These are phyloP conservation scores for Yamadazyma diddensiae DNA, from an alignment of 1,139 yeast species.

Conservation along the genomic window DNA sequence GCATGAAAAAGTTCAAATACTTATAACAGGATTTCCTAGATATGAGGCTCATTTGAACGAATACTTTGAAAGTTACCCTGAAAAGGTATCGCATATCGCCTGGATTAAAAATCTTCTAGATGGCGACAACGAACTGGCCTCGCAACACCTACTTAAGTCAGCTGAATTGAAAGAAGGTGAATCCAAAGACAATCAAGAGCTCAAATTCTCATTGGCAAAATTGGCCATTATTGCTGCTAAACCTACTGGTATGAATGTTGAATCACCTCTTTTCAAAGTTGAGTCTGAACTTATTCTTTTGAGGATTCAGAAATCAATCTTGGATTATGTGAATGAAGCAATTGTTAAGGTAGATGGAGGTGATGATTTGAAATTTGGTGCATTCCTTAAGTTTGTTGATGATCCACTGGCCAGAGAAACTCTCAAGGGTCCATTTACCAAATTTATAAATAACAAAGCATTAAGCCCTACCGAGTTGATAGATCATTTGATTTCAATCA, in stretches of 20 bases:
- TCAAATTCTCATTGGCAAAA: conserved; percentile 72
- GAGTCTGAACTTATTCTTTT: conserved; percentile 46
- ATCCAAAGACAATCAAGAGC: conserved; percentile 45
- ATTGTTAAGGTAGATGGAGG: conserved; percentile 10
- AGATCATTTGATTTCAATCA: conserved; percentile 54
- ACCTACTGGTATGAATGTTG: conserved; percentile 9
- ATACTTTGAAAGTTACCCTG: conserved; percentile 49
- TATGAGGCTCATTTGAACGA: conserved; percentile 48
- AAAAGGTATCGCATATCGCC: conserved; percentile 54
- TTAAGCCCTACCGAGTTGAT: conserved; percentile 49
- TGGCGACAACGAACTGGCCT: conserved; percentile 49
- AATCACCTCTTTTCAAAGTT: conserved; percentile 36
- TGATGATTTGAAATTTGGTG: conserved; percentile 14
- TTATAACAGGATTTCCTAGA: conserved; percentile 58
- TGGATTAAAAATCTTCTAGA: conserved; percentile 72
- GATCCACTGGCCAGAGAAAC: conserved; percentile 16
- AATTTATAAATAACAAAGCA: conserved; percentile 37
- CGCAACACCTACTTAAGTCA: conserved; percentile 41
- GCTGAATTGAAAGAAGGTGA: conserved; percentile 37
- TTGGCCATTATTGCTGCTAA: conserved; percentile 40
- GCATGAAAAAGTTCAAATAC: conserved; percentile 48
- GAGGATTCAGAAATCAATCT: conserved; percentile 47
- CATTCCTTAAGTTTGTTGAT: conserved; percentile 21
- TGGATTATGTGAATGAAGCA: conserved; percentile 26
- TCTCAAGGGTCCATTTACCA: conserved; percentile 29